Conservation (phyloP, 2,329 filamentous ascomycete genomes). For the Cladosporium phlei region DNA sequence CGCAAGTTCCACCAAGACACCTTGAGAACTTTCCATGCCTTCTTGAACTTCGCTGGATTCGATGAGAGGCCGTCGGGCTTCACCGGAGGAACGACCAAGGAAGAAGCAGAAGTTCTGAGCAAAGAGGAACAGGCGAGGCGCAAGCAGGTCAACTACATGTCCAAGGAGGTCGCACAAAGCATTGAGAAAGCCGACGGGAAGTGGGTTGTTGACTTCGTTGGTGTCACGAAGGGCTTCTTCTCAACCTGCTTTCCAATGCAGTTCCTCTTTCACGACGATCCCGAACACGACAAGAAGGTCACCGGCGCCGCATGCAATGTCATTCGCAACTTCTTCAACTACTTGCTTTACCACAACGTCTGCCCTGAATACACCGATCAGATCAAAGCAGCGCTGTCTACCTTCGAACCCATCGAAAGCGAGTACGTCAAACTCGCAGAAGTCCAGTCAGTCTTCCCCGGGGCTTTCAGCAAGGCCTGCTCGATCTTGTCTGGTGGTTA, state of each 20-base stretch:
- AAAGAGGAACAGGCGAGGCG: constrained; percentile 57
- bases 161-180: constrained; percentile 38
- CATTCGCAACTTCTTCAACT: constrained; percentile 82
- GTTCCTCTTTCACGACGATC: constrained; percentile 50
- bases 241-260: constrained; percentile 31
- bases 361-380: constrained; percentile 73
- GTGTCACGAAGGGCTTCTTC: constrained; percentile 72
- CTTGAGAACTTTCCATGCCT: constrained; percentile 66
- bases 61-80: constrained; percentile 60
- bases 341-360: constrained; percentile 76
- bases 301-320: constrained; percentile 61
- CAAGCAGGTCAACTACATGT: constrained; percentile 49
- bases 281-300: constrained; percentile 35
- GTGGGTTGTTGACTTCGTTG: constrained; percentile 77
- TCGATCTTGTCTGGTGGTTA: constrained; percentile 62
- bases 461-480: constrained; percentile 74
- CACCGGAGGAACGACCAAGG: constrained; percentile 39
- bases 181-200: constrained; percentile 47
- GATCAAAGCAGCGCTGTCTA: constrained; percentile 58
- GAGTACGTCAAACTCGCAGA: constrained; percentile 61
- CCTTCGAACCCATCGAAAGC: constrained; percentile 62
- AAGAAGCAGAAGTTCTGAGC: constrained; percentile 39
- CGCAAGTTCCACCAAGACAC: constrained; percentile 66
- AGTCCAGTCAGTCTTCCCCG: constrained; percentile 54
- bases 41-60: constrained; percentile 78